These are phyloP conservation scores for Onygenales sp. DNA, from an alignment of 2,329 filamentous ascomycete species.

Conservation along the genomic window DNA sequence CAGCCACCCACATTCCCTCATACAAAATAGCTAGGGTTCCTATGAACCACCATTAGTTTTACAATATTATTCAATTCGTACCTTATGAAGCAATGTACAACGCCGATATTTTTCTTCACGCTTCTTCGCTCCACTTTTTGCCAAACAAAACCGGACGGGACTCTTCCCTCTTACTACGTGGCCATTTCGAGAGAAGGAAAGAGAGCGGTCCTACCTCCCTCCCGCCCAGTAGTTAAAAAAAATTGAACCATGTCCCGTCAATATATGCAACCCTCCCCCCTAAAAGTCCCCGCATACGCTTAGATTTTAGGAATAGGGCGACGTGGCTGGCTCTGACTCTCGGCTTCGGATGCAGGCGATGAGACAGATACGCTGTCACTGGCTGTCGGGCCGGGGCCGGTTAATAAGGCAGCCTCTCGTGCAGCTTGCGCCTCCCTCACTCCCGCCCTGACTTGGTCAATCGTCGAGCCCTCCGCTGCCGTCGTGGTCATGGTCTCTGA, in stretches of 20 bases:
- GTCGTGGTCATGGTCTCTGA: conserved; percentile 32
- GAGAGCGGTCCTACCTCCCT: background rate
- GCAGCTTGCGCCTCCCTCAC: conserved; percentile 29
- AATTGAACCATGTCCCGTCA: background rate
- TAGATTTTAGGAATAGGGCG: background rate
- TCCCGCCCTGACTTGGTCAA: conserved; percentile 30
- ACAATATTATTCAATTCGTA: too few species aligned
- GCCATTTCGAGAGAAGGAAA: background rate
- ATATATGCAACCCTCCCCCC: background rate
- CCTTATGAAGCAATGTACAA: too few species aligned
- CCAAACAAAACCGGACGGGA: background rate
- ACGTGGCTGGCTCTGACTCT: background rate
- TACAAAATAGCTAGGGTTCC: too few species aligned
- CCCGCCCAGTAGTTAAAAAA: background rate
- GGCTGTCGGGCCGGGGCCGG: background rate
- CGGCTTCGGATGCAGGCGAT: background rate
- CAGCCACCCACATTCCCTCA: too few species aligned
- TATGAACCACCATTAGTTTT: too few species aligned
- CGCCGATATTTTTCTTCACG: too few species aligned
- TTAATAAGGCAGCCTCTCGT: conserved; percentile 14
- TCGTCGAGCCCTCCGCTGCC: conserved; percentile 30
- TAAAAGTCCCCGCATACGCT: background rate
- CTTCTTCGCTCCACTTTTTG: background rate
- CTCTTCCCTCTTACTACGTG: background rate
- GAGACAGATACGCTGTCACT: background rate